Conservation (phyloP, 805 yeast genomes). For the Tetrapisispora pingtungensis region DNA sequence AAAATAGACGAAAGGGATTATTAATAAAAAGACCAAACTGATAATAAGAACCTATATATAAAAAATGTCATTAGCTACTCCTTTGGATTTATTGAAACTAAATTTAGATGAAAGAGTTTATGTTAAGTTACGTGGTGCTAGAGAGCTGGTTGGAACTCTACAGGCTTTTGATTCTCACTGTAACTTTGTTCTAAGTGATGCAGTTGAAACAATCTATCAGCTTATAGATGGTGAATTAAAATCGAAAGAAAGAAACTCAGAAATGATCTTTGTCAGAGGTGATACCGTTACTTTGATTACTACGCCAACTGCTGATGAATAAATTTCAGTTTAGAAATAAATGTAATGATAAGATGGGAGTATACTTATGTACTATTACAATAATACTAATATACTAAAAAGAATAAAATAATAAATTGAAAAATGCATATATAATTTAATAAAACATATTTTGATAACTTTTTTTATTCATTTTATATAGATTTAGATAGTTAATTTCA, state of each 20-base stretch:
- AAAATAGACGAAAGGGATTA: not conserved
- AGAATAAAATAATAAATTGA: not conserved
- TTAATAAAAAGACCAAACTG: not conserved
- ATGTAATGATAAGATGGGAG: not conserved
- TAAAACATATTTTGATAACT: not conserved
- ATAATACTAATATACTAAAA: not conserved
- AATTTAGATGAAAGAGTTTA: slow-evolving; percentile 79
- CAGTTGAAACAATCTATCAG: slow-evolving; percentile 68
- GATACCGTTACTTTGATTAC: slow-evolving; percentile 86
- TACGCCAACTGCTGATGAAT: slow-evolving; percentile 30
- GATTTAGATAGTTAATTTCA: too few relatives aligned
- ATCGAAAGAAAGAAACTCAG: slow-evolving; percentile 49
- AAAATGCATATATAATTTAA: not conserved
- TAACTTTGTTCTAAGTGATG: slow-evolving; percentile 90
- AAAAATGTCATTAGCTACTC: slow-evolving; percentile 41
- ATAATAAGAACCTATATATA: not conserved
- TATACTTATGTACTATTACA: too few relatives aligned
- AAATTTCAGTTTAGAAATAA: not conserved
- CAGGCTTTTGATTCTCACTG: slow-evolving; percentile 96
- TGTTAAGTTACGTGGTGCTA: slow-evolving; percentile 86
- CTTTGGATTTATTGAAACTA: slow-evolving; percentile 80
- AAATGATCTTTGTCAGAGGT: slow-evolving; percentile 95
- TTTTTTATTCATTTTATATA: not conserved
- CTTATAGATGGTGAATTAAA: slow-evolving; percentile 39
- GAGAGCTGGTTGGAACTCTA: slow-evolving; percentile 81